Percentiles rank a stretch among this genome's conserved stretches.
These are phyloP conservation scores for Diversispora eburnea DNA, from an alignment of 192 early-diverging fungal genomes.

Conservation along the genomic window DNA sequence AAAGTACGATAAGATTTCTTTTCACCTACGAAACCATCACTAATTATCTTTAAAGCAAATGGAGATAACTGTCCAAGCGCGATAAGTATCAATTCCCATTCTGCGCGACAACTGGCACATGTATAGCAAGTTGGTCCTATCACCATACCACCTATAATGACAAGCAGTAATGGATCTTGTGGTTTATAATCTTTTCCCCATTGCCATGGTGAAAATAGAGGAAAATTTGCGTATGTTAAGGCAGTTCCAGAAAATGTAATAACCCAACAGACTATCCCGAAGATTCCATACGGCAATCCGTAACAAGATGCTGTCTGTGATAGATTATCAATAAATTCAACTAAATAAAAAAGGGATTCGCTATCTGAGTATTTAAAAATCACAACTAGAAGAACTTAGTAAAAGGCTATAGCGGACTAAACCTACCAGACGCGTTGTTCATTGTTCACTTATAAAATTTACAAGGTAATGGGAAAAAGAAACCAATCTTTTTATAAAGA, in stretches of 20 bases:
- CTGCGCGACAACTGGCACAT: neutral
- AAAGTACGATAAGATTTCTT: neutral
- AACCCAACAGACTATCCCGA: slow-evolving; percentile 1
- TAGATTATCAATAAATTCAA: no score
- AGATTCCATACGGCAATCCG: slow-evolving; percentile 18
- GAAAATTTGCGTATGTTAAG: slow-evolving; percentile 18
- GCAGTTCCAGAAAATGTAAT: neutral
- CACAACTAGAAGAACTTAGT: no score
- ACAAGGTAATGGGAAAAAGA: no score
- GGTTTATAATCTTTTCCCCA: neutral
- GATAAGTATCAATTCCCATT: neutral
- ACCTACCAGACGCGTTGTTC: no score
- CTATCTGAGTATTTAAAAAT: no score
- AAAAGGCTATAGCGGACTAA: no score
- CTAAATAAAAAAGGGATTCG: no score
- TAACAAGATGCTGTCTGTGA: neutral
- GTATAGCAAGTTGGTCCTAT: slow-evolving; percentile 5
- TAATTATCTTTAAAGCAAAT: slow-evolving; percentile 15
- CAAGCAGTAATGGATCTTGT: neutral
- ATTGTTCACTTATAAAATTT: no score
- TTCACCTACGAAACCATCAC: neutral
- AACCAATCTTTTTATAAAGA: no score
- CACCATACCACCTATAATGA: neutral
- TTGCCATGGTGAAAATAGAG: neutral
- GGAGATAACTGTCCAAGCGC: slow-evolving; percentile 13